A percentile compares a stretch with the other conserved stretches of the same genome.
Evolutionary conservation across 805 yeast genomes (phyloP).

Genomic region (Pichia exigua): DNA sequence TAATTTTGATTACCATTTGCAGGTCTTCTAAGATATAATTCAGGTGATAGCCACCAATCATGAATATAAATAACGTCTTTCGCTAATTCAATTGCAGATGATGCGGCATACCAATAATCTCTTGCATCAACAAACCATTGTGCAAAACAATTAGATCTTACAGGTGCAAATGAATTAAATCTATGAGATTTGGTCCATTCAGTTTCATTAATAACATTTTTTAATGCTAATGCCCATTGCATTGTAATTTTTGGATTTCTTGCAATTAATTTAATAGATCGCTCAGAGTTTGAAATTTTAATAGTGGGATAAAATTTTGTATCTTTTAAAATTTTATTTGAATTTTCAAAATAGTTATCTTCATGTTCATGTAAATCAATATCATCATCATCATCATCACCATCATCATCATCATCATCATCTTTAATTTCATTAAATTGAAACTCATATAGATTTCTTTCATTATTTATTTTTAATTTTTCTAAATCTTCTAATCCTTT

Average conservation of each 20-base stretch:
- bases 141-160: slow-evolving; percentile 75
- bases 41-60: slow-evolving; percentile 99
- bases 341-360: slow-evolving; percentile 23
- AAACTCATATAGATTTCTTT: slow-evolving; percentile 11
- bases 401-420: slow-evolving; percentile 18
- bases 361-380: slow-evolving; percentile 9
- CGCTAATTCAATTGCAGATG: slow-evolving; percentile 89
- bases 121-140: slow-evolving; percentile 94
- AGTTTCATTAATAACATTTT: slow-evolving; percentile 57
- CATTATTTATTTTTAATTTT: neutral
- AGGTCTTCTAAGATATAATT: slow-evolving; percentile 85
- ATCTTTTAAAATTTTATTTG: slow-evolving; percentile 28
- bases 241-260: slow-evolving; percentile 55
- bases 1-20: slow-evolving; percentile 92
- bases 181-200: slow-evolving; percentile 70
- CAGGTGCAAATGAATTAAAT: slow-evolving; percentile 89
- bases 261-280: slow-evolving; percentile 67
- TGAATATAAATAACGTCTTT: slow-evolving; percentile 88
- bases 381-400: slow-evolving; percentile 39
- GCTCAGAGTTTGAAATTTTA: slow-evolving; percentile 67
- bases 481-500: slow-evolving; percentile 31
- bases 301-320: slow-evolving; percentile 43
- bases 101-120: slow-evolving; percentile 94
- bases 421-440: slow-evolving; percentile 11
- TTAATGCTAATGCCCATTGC: slow-evolving; percentile 70